A percentile compares a stretch with the other conserved stretches of the same genome.
These are phyloP conservation scores for Rhinocladiella similis DNA, from an alignment of 2,329 filamentous ascomycete species.

Conservation along the genomic window DNA sequence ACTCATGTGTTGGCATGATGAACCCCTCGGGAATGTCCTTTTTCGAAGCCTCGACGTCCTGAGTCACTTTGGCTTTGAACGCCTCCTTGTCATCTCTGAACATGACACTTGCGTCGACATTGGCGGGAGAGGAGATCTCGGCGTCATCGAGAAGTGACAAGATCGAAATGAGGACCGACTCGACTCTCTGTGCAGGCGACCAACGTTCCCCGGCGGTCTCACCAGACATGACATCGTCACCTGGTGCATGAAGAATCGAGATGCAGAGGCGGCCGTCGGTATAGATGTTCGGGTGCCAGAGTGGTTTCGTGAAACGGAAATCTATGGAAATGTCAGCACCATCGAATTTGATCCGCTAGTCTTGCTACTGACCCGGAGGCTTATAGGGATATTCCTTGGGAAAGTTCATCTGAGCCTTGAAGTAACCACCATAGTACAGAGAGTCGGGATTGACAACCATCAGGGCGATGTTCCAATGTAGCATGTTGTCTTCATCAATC, in stretches of 20 bases:
- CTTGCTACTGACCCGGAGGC: conserved; percentile 61
- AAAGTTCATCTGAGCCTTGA: conserved; percentile 87
- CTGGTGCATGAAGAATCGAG: conserved; percentile 89
- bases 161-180: conserved; percentile 91
- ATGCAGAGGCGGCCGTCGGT: conserved; percentile 89
- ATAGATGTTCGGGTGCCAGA: conserved; percentile 95
- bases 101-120: conserved; percentile 87
- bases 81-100: conserved; percentile 69
- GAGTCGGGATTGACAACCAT: conserved; percentile 93
- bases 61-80: conserved; percentile 70
- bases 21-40: conserved; percentile 77
- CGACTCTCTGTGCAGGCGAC: conserved; percentile 90
- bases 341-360: not conserved
- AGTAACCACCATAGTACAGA: conserved; percentile 88
- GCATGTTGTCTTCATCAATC: conserved; percentile 78
- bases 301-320: conserved; percentile 78
- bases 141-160: conserved; percentile 90
- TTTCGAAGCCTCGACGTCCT: conserved; percentile 72
- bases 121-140: conserved; percentile 89
- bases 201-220: conserved; percentile 88
- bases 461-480: conserved; percentile 83
- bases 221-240: conserved; percentile 89
- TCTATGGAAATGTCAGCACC: conserved; percentile 44
- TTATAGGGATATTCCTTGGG: conserved; percentile 84
- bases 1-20: conserved; percentile 75